phyloP scores from a whole-genome alignment of 306 rosid species.

The Fragaria vesca region DNA sequence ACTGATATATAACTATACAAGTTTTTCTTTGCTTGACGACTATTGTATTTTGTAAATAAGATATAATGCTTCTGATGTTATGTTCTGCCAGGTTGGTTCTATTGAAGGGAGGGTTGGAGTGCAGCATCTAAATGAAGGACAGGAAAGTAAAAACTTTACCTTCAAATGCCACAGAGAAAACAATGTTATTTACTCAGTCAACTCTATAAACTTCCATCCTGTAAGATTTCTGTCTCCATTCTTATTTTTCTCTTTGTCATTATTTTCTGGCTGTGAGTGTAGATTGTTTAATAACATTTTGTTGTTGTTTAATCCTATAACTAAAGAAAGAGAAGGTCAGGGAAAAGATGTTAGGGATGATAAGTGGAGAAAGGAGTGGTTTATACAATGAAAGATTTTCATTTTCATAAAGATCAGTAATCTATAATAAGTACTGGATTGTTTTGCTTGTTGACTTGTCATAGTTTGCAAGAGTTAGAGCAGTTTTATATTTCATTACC shows the following conservation, averaged over 20 bases:
- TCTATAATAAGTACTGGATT: background rate
- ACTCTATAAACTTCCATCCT: constrained; percentile 81
- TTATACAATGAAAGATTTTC: background rate
- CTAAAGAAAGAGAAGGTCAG: background rate
- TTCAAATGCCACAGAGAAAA: constrained; percentile 83
- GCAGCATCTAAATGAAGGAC: constrained; percentile 79
- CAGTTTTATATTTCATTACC: background rate
- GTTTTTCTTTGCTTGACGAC: background rate
- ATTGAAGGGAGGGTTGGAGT: constrained; percentile 98
- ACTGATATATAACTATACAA: background rate
- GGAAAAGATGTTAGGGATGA: background rate
- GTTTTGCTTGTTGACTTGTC: background rate
- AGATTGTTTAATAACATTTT: background rate
- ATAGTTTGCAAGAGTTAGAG: background rate
- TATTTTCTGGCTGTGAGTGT: background rate
- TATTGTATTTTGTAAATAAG: background rate
- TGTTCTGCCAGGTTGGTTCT: constrained; percentile 70
- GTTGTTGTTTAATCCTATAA: background rate
- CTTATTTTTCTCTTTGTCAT: background rate
- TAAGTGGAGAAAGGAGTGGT: background rate
- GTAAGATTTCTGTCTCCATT: constrained; percentile 39
- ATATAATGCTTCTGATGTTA: background rate
- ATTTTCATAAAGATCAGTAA: background rate
- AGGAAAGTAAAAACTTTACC: constrained; percentile 74
- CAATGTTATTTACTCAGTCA: constrained; percentile 71